Conservation (phyloP, 164 flowering plant genomes). For the Vitis rotundifolia region DNA sequence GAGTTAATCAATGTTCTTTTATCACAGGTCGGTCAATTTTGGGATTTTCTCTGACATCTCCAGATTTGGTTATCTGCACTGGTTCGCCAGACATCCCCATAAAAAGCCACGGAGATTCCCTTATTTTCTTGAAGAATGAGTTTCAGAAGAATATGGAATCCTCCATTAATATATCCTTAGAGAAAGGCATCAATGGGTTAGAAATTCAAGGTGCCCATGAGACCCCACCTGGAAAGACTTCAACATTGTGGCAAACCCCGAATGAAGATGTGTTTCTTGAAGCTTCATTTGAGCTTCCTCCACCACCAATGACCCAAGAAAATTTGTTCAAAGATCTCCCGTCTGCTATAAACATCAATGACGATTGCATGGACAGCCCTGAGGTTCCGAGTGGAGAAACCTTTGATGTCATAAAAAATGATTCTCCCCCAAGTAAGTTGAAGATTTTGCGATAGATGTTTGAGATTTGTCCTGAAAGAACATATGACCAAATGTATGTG, state of each 20-base stretch:
- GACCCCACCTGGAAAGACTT: conserved; percentile 22
- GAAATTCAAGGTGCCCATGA: conserved; percentile 17
- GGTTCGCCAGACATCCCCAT: conserved; percentile 59
- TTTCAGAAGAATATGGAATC: conserved; percentile 12
- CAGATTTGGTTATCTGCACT: conserved; percentile 62
- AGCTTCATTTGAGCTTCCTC: conserved; percentile 65
- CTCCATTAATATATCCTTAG: conserved; percentile 61
- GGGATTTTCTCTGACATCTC: conserved; percentile 62
- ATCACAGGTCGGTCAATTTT: conserved; percentile 44
- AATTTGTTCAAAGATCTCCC: not conserved
- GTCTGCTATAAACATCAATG: conserved; percentile 46
- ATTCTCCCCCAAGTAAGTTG: too few relatives aligned
- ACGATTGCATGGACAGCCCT: conserved; percentile 33
- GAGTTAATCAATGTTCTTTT: too few relatives aligned
- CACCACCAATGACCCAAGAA: conserved; percentile 16
- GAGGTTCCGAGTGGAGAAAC: conserved; percentile 18
- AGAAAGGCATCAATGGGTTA: conserved; percentile 54
- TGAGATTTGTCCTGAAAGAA: too few relatives aligned
- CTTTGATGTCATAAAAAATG: too few relatives aligned
- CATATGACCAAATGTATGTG: too few relatives aligned
- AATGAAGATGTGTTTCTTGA: conserved; percentile 26
- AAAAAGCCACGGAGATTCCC: conserved; percentile 35
- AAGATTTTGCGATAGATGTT: too few relatives aligned
- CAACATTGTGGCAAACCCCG: conserved; percentile 25
- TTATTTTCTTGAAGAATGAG: conserved; percentile 29